A percentile compares a stretch with the other conserved stretches of the same genome.
Conservation (phyloP, 2,329 filamentous ascomycete genomes). For the Seiridium unicorne region DNA sequence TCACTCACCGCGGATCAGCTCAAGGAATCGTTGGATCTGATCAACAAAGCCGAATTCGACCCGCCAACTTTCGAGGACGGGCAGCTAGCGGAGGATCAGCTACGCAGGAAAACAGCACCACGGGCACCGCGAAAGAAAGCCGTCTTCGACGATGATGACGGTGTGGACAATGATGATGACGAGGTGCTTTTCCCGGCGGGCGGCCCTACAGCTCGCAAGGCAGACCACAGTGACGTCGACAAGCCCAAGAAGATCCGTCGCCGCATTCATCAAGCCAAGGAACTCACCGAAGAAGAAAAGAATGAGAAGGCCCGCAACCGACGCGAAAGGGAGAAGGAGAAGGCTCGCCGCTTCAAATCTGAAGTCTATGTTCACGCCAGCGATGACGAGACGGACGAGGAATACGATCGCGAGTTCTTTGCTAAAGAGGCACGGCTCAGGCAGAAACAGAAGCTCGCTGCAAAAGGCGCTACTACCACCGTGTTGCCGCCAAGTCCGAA, state of each 20-base stretch:
- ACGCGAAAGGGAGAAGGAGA: slow-evolving; percentile 70
- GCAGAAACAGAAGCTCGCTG: slow-evolving; percentile 44
- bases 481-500: slow-evolving; percentile 1
- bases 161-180: slow-evolving; percentile 46
- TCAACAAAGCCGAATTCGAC: slow-evolving; percentile 76
- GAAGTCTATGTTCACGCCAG: slow-evolving; percentile 76
- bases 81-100: slow-evolving; percentile 70
- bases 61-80: slow-evolving; percentile 78
- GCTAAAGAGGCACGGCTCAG: slow-evolving; percentile 67
- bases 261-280: slow-evolving; percentile 39
- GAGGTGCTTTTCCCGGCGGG: slow-evolving; percentile 68
- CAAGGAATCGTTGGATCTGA: slow-evolving; percentile 65
- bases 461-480: slow-evolving; percentile 31
- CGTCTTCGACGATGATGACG: slow-evolving; percentile 69
- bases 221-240: slow-evolving; percentile 49
- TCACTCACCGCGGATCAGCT: slow-evolving; percentile 63
- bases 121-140: slow-evolving; percentile 52
- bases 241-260: slow-evolving; percentile 52
- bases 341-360: slow-evolving; percentile 79
- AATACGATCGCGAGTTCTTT: slow-evolving; percentile 71
- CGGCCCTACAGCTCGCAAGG: slow-evolving; percentile 58
- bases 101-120: slow-evolving; percentile 66
- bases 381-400: slow-evolving; percentile 88
- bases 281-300: slow-evolving; percentile 61
- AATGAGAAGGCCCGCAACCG: slow-evolving; percentile 62